Percentiles rank a stretch among this genome's conserved stretches.
These are phyloP conservation scores for Sarcocystis neurona DNA, from an alignment of 169 alveolate species.

Conservation along the genomic window DNA sequence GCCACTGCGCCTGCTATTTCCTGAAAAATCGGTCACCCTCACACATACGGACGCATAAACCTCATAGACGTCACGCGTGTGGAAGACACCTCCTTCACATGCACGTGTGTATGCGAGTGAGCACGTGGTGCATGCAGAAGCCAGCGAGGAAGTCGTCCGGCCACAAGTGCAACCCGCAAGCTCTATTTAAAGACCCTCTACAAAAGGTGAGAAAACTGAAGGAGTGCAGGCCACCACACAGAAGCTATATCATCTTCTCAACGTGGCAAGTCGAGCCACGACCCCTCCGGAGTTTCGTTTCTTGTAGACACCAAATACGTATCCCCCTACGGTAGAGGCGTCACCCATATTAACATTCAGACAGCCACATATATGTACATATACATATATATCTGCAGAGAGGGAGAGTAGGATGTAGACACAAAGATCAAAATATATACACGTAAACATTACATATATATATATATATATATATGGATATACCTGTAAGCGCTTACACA, in stretches of 20 bases:
- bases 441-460: too few relatives aligned
- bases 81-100: background rate
- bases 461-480: background rate
- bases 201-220: background rate
- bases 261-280: background rate
- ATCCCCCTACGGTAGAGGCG: background rate
- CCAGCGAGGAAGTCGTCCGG: background rate
- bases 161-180: background rate
- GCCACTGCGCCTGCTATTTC: slow-evolving; percentile 25
- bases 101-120: background rate
- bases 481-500: too few relatives aligned
- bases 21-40: background rate
- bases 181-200: background rate
- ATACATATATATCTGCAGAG: background rate
- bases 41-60: background rate
- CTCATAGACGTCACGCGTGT: too few relatives aligned
- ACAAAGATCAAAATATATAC: background rate
- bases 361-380: background rate
- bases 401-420: background rate
- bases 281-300: background rate
- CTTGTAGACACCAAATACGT: background rate
- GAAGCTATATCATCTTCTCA: background rate
- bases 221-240: background rate
- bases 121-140: background rate
- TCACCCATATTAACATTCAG: too few relatives aligned